These are phyloP conservation scores for Fusarium stilboides DNA, from an alignment of 2,329 filamentous ascomycete genomes.

Conservation along the genomic window DNA sequence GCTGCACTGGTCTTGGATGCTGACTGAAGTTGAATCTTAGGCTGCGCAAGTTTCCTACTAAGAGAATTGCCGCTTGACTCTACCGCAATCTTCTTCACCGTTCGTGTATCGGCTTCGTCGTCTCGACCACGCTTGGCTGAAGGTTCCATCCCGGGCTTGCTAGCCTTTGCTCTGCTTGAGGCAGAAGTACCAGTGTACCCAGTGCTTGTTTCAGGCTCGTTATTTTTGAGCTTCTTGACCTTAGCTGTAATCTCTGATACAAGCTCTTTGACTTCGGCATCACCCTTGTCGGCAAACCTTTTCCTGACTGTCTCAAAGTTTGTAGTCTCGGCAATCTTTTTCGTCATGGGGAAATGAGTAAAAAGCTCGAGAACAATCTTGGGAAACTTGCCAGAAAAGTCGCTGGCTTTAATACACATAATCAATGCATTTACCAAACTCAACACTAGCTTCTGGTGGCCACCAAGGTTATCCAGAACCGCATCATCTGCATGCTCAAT, in stretches of 20 bases:
- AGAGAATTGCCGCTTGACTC: conserved; percentile 57
- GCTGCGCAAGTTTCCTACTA: conserved; percentile 59
- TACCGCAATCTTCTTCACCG: conserved; percentile 61
- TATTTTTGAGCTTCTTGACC: conserved; percentile 59
- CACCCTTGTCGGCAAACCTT: conserved; percentile 75
- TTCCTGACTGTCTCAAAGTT: conserved; percentile 77
- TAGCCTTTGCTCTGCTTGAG: conserved; percentile 56
- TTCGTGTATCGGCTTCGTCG: conserved; percentile 58
- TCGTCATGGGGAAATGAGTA: conserved; percentile 73
- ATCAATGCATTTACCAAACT: conserved; percentile 69
- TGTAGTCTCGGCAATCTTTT: conserved; percentile 73
- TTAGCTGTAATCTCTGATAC: conserved; percentile 70
- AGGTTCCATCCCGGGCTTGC: conserved; percentile 52
- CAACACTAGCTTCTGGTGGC: conserved; percentile 70
- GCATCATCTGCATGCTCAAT: conserved; percentile 68
- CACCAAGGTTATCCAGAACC: conserved; percentile 71
- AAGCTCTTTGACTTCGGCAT: conserved; percentile 74
- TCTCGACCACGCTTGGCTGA: conserved; percentile 57
- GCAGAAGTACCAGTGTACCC: conserved; percentile 60
- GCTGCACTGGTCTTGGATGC: conserved; percentile 51
- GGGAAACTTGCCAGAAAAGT: conserved; percentile 68
- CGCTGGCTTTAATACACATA: conserved; percentile 66
- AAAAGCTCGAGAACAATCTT: conserved; percentile 73
- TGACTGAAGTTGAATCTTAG: conserved; percentile 53
- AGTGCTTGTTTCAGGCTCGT: conserved; percentile 55